A percentile compares a stretch with the other conserved stretches of the same genome.
Evolutionary conservation across 352 stramenopile species (phyloP).

Genomic region (Pythium coloratum): DNA sequence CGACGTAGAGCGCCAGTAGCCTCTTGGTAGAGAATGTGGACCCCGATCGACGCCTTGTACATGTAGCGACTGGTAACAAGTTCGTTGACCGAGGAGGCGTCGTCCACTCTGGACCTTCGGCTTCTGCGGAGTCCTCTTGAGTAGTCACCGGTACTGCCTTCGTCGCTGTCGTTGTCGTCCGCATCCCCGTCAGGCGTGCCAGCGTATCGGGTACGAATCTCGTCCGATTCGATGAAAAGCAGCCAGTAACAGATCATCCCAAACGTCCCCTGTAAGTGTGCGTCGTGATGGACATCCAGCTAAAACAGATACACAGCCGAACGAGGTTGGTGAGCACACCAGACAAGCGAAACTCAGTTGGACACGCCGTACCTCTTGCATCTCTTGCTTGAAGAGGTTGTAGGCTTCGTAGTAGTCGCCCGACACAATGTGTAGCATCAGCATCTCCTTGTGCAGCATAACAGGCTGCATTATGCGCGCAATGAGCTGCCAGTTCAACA

Average conservation of each 20-base stretch:
- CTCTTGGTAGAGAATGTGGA: slow-evolving; percentile 76
- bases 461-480: slow-evolving; percentile 41
- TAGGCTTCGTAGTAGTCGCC: slow-evolving; percentile 84
- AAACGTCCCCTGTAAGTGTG: slow-evolving; percentile 64
- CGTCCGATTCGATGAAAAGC: slow-evolving; percentile 72
- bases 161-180: slow-evolving; percentile 24
- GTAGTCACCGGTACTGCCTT: background rate
- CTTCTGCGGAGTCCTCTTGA: slow-evolving; percentile 2
- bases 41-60: slow-evolving; percentile 67
- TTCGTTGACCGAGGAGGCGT: slow-evolving; percentile 12
- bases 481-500: background rate
- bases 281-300: slow-evolving; percentile 56
- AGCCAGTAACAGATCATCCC: slow-evolving; percentile 85
- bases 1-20: slow-evolving; percentile 52
- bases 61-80: slow-evolving; percentile 57
- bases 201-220: slow-evolving; percentile 53
- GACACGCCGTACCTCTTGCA: slow-evolving; percentile 44
- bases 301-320: slow-evolving; percentile 14
- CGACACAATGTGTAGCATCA: slow-evolving; percentile 64
- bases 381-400: slow-evolving; percentile 73
- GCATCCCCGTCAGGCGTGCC: slow-evolving; percentile 32
- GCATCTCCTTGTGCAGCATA: slow-evolving; percentile 70
- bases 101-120: background rate
- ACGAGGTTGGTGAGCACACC: background rate
- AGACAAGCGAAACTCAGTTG: background rate